phyloP scores from a whole-genome alignment of 169 alveolate genomes.

The Babesia sp. region DNA sequence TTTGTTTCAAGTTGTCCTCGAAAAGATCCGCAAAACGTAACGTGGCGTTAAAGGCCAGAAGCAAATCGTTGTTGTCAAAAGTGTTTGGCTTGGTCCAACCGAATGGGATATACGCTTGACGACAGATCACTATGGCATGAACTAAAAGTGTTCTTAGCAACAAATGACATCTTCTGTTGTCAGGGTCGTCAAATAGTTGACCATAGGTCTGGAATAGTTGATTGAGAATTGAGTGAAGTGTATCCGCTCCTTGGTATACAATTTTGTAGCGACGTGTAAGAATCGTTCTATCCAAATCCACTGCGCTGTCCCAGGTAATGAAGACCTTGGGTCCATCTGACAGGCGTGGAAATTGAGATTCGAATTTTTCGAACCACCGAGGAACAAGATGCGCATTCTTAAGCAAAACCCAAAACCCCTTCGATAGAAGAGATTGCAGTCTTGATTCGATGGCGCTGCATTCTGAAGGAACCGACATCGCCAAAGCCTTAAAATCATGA shows the following conservation, averaged over 20 bases:
- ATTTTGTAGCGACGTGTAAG: slow-evolving; percentile 90
- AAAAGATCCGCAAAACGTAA: not conserved
- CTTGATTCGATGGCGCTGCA: slow-evolving; percentile 91
- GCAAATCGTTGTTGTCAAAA: slow-evolving; percentile 96
- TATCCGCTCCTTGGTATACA: slow-evolving; percentile 97
- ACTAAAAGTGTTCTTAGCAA: slow-evolving; percentile 93
- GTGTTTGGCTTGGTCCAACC: slow-evolving; percentile 97
- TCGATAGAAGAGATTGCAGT: slow-evolving; percentile 87
- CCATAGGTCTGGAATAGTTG: slow-evolving; percentile 79
- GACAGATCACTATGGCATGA: slow-evolving; percentile 95
- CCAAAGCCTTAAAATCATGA: slow-evolving; percentile 87
- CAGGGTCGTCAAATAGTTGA: slow-evolving; percentile 83
- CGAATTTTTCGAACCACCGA: slow-evolving; percentile 93
- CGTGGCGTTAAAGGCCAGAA: slow-evolving; percentile 87
- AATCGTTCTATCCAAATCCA: slow-evolving; percentile 89
- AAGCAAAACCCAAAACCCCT: slow-evolving; percentile 95
- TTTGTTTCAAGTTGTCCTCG: not conserved
- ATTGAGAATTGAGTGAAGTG: slow-evolving; percentile 89
- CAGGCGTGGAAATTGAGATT: slow-evolving; percentile 88
- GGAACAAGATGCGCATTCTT: slow-evolving; percentile 98
- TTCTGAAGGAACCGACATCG: slow-evolving; percentile 97
- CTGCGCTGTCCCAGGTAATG: slow-evolving; percentile 95
- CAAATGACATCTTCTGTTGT: slow-evolving; percentile 71
- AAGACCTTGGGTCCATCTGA: slow-evolving; percentile 88
- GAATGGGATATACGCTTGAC: slow-evolving; percentile 91